Evolutionary conservation across 164 flowering plant genomes (phyloP), one percentile per base, ranked within the genome.

Genomic region (Vitis riparia): DNA sequence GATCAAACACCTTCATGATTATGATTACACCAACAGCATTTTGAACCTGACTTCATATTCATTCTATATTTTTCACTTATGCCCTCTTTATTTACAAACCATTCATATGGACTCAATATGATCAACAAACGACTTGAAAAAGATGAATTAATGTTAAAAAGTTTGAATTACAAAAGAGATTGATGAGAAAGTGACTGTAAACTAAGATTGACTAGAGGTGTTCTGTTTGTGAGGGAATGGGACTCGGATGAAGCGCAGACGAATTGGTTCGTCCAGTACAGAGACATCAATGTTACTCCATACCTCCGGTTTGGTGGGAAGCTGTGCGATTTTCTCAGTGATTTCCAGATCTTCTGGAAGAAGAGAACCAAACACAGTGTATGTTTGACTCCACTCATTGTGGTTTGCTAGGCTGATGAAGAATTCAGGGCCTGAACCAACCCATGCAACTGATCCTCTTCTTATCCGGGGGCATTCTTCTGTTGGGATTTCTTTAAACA

Each of bases 381-480:
- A 92, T 0, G 80, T 66, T 8, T 80, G 83, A 32, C 75, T 87
- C 99, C 99, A 94, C 69, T 94, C 97, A 19, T 77, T 52, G 59
- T 92, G 99, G 71, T 92, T 82, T 15, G 97, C 97, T 11, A 92
- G 75, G 88, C 99, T 94, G 67, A 94, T 89, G 64, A 94, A 89
- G 83, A 94, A 94, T 57, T 92, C 99, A 6, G 99, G 99, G 12
- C 99, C 97, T 0, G 93, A 84, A 63, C 88, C 91, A 72, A 91
- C 75, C 99, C 99, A 95, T 16, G 98, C 98, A 53, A 95, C 92
- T n/a, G 98, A 88, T 11, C 99, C 99, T 70, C 97, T 81, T 70
- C 80, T 79, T 66, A 95, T 76, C 47, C 71, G 69, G 11, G 89
- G 91, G 63, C 97, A 89, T 15, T 62, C 88, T 78, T 95, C 99